Conservation (phyloP, 176 grass and related monocot genomes). For the Oryza meridionalis region DNA sequence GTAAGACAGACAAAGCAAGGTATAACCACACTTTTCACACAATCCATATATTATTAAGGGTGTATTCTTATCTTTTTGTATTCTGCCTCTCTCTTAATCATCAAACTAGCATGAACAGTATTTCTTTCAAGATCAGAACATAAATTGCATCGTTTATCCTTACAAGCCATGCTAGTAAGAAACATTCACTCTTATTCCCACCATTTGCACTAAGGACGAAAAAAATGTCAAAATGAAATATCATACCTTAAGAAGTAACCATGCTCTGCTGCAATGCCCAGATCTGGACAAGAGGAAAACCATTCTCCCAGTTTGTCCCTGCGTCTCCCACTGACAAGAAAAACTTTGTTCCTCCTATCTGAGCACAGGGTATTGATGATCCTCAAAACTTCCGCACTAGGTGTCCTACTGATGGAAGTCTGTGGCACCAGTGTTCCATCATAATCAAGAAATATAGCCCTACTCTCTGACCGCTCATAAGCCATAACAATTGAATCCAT, state of each 20-base stretch:
- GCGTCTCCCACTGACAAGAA: conserved; percentile 79
- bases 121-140: background rate
- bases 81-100: background rate
- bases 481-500: conserved; percentile 76
- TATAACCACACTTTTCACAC: background rate
- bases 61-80: background rate
- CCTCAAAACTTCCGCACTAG: conserved; percentile 56
- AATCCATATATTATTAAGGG: background rate
- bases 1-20: conserved; percentile 4
- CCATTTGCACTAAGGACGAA: background rate
- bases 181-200: background rate
- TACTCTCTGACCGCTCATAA: conserved; percentile 67
- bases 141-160: background rate
- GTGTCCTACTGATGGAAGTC: conserved; percentile 66
- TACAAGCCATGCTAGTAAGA: background rate
- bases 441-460: conserved; percentile 90
- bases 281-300: conserved; percentile 71
- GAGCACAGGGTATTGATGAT: conserved; percentile 84
- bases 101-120: background rate
- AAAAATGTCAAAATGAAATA: conserved; percentile 5
- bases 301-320: conserved; percentile 63
- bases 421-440: conserved; percentile 91
- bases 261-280: conserved; percentile 89
- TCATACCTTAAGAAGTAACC: conserved; percentile 86
- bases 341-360: conserved; percentile 72